Base-by-base conservation (phyloP, 2,329 filamentous ascomycete species). In the Tolypocladium endophyticum region DNA sequence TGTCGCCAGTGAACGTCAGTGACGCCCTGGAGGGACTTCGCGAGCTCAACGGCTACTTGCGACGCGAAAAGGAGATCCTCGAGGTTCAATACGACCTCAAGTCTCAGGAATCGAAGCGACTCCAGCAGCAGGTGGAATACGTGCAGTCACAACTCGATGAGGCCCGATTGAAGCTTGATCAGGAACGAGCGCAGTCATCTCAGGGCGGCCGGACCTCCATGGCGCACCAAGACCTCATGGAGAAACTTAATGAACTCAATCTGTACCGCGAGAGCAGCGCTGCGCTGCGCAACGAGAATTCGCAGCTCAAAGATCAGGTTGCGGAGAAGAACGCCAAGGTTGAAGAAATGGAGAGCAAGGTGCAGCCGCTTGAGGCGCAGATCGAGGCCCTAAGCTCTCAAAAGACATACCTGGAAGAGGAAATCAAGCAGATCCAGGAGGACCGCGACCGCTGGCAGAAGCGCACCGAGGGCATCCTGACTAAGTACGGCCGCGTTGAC, bases 391-490 rank as follows among this genome's bases (percentile, higher is more conserved):
- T 97, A 18, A 90, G 95, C 70, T 91, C 88, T 61, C 85, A 93
- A 62, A 81, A 90, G 63, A 85, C 88, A 62, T 89, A 88, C 64
- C 88, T 92, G 67, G 88, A 95, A 65, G 91, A 91, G 16, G 93
- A 97, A 70, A 84, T 97, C 69, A 90, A 89, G 68, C 83, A 97
- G 63, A 81, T 97, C 12, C 89, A 95, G 65, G 89, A 94, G 67
- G 93, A 97, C 70, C 87, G 94, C 20, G 93, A 97, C 70, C 85
- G 90, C 60, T 97, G 93, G 90, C 92, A 96, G 74, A 93, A 97
- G 78, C 88, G 94, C 30, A 95, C 92, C 1, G 92, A 97, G 70
- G 90, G 95, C 66, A 97, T 99, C 62, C 83, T 99, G 57, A 92
- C 91, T 65, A 97, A 96, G 71, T 97, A 97, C 70, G 92, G 96